Percentiles rank a stretch among this genome's conserved stretches.
Evolutionary conservation across 1,284 basidiomycete species (phyloP).

Genomic region (Somion occarium): DNA sequence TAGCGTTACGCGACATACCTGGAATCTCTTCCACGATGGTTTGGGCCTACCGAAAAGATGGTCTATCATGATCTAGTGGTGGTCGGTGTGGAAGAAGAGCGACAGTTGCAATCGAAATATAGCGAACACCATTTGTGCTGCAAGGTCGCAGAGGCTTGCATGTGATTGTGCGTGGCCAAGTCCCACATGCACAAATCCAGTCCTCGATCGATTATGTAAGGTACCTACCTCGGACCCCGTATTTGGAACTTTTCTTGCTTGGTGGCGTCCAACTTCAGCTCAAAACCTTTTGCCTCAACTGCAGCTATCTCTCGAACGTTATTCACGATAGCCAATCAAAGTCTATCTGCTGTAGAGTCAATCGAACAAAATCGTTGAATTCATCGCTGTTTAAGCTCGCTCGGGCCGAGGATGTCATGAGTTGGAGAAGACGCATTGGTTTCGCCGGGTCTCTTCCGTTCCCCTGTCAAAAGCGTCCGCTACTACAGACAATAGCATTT

Average conservation of each 20-base stretch:
- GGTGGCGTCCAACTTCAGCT: too few species aligned
- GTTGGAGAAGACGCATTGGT: too few species aligned
- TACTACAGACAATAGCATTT: too few species aligned
- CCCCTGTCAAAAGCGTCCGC: too few species aligned
- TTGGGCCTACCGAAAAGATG: slow-evolving; percentile 33
- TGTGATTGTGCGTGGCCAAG: slow-evolving; percentile 23
- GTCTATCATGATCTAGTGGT: slow-evolving; percentile 31
- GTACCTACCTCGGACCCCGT: not conserved
- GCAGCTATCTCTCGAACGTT: too few species aligned
- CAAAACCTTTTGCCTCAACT: too few species aligned
- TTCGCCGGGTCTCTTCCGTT: too few species aligned
- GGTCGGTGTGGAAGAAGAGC: slow-evolving; percentile 11
- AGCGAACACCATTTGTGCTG: not conserved
- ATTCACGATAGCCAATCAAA: too few species aligned
- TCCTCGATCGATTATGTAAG: not conserved
- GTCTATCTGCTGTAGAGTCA: too few species aligned
- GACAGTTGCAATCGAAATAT: not conserved
- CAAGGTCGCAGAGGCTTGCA: slow-evolving; percentile 13
- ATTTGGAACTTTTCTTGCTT: not conserved
- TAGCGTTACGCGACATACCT: slow-evolving; percentile 19
- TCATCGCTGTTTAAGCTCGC: too few species aligned
- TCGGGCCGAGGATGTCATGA: too few species aligned
- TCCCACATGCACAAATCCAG: slow-evolving; percentile 6
- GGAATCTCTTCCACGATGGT: slow-evolving; percentile 34
- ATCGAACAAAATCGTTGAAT: too few species aligned